Conservation (phyloP, 805 yeast species). For the Saccharomycopsis guyanensis region DNA sequence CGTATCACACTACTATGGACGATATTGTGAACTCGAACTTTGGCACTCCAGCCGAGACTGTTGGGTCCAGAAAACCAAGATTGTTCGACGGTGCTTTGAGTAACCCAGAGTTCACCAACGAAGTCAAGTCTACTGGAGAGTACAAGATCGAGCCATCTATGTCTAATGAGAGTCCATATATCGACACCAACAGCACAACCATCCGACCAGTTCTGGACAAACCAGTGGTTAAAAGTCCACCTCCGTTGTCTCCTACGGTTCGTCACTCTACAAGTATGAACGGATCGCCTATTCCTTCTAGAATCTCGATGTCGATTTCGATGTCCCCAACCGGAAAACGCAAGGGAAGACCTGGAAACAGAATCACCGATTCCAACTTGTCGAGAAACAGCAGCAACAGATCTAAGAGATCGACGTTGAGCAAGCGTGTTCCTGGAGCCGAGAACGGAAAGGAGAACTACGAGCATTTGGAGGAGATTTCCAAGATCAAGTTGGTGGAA, state of each 20-base stretch:
- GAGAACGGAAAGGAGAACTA: constrained; percentile 18
- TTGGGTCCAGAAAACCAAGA: neutral
- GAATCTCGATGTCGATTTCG: constrained; percentile 3
- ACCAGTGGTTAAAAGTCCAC: neutral
- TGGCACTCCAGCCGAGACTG: constrained; percentile 9
- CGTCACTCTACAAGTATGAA: constrained; percentile 1
- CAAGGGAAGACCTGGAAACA: neutral
- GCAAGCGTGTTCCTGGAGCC: neutral
- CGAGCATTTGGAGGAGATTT: constrained; percentile 18
- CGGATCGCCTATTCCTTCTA: constrained; percentile 13
- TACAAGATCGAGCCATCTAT: neutral
- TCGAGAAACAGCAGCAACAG: neutral
- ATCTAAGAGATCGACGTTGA: neutral
- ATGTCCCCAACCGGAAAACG: constrained; percentile 6
- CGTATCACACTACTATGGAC: constrained; percentile 10
- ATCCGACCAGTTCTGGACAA: constrained; percentile 11
- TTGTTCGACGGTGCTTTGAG: neutral
- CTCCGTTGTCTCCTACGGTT: neutral
- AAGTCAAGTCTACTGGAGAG: neutral
- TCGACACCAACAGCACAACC: constrained; percentile 13
- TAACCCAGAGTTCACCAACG: neutral
- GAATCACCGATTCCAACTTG: neutral
- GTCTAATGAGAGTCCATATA: neutral
- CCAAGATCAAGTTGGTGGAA: constrained; percentile 17
- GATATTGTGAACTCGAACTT: constrained; percentile 7